Evolutionary conservation across 805 yeast species (phyloP).

Genomic region (Pichia nanzhaoensis): DNA sequence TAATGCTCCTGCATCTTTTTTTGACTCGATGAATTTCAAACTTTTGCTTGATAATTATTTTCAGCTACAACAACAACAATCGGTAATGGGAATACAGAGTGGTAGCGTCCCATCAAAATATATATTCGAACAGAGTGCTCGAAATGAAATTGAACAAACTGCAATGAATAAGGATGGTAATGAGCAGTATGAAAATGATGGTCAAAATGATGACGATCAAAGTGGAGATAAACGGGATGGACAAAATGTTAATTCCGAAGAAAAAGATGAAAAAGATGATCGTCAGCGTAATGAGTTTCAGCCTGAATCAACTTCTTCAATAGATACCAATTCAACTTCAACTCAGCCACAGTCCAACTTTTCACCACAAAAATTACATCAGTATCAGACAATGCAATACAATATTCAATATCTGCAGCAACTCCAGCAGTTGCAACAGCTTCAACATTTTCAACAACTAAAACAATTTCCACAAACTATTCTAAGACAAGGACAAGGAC

Average conservation of each 20-base stretch:
- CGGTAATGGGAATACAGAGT: too few relatives aligned
- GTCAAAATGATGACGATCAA: too few relatives aligned
- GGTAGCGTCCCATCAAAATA: too few relatives aligned
- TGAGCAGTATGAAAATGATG: too few relatives aligned
- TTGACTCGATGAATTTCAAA: background rate
- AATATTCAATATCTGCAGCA: constrained; percentile 7
- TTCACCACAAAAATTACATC: background rate
- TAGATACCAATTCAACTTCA: constrained; percentile 12
- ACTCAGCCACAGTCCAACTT: constrained; percentile 3
- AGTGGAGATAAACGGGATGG: too few relatives aligned
- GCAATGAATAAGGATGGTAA: too few relatives aligned
- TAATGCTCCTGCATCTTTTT: background rate
- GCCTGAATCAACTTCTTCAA: background rate
- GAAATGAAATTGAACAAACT: background rate
- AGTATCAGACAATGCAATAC: background rate
- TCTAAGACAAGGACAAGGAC: constrained; percentile 6
- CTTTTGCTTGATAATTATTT: background rate
- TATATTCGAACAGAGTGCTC: background rate
- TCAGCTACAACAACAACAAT: constrained; percentile 7
- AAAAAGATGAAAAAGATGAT: too few relatives aligned
- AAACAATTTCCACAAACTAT: constrained; percentile 6
- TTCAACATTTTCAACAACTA: constrained; percentile 8
- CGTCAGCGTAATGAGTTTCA: too few relatives aligned
- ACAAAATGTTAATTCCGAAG: too few relatives aligned
- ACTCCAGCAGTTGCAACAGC: constrained; percentile 11